Evolutionary conservation across 2,329 filamentous ascomycete genomes (phyloP).

Genomic region (Xenosphaeropsis pyriputrescens): DNA sequence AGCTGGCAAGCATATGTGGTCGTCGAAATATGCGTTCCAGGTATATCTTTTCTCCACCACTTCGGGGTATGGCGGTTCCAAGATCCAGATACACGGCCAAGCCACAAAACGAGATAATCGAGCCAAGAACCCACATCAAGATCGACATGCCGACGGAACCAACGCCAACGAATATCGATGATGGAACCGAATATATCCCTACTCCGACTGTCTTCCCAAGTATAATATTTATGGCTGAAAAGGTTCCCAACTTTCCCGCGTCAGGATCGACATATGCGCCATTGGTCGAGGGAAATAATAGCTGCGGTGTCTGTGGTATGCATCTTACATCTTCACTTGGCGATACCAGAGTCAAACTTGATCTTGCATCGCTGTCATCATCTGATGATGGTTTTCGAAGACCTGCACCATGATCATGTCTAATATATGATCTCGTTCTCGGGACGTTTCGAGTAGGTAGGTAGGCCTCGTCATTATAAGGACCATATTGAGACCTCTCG

Average conservation of each 20-base stretch:
- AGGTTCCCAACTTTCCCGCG: conserved; percentile 19
- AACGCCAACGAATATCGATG: conserved; percentile 37
- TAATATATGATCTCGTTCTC: conserved; percentile 2
- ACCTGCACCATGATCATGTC: background rate
- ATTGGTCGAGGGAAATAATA: conserved; percentile 5
- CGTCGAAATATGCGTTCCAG: conserved; percentile 35
- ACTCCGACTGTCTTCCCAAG: conserved; percentile 24
- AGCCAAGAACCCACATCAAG: conserved; percentile 37
- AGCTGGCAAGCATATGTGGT: conserved; percentile 35
- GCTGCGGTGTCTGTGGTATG: conserved; percentile 7
- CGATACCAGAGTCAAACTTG: conserved; percentile 7
- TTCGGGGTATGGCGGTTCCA: conserved; percentile 26
- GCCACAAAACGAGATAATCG: conserved; percentile 27
- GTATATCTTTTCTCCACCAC: conserved; percentile 36
- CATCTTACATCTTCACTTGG: conserved; percentile 6
- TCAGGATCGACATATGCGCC: conserved; percentile 12
- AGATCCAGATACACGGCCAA: conserved; percentile 30
- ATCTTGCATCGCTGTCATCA: conserved; percentile 5
- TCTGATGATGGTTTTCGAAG: conserved; percentile 1
- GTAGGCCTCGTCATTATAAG: conserved; percentile 10
- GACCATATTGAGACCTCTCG: conserved; percentile 3
- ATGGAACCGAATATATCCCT: conserved; percentile 38
- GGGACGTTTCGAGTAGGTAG: conserved; percentile 7
- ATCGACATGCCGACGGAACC: conserved; percentile 38
- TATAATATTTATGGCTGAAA: conserved; percentile 23